Base-by-base conservation (phyloP, 2,329 filamentous ascomycete species). In the Xylariaceae sp. region DNA sequence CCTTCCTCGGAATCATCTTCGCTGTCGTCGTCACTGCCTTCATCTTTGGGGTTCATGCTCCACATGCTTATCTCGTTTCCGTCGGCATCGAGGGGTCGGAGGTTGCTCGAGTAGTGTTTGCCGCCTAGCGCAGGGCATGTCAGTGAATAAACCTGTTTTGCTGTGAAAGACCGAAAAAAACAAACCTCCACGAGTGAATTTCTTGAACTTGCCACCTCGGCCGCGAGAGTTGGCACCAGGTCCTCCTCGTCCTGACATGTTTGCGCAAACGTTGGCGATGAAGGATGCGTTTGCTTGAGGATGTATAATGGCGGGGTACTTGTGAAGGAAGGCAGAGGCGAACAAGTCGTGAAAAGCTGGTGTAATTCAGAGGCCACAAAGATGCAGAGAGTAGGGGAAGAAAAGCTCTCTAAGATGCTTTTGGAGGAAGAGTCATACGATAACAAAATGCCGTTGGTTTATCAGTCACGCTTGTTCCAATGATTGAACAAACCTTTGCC, bases 41-140 rank as follows among this genome's bases (percentile, higher is more conserved):
- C 71, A 29, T 67, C 65, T 44, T 70, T 58, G 38, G 69, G 69
- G 23, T 80, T 70, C 64, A 83, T 80, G 64, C 79, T 83, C 88
- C 92, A 95, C 79, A 95, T 92, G 75, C 86, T 84, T 52, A 92
- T 76, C 57, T 88, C 83, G 62, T 93, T 93, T 58, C 92, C 93
- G 63, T 97, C 88, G 57, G 83, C 84, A 62, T 96, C 91, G 61
- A 93, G 72, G 17, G 91, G 91, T 67, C 88, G 84, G 37, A 97
- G 82, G 66, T 96, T 85, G 55, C 89, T 86, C 56, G 91, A 96
- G 73, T 94, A 98, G 64, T 95, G 85, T 71, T 96, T 95, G 63
- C 93, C 93, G 52, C 91, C 91, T 95, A 54, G 6, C 22, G 33
- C 14, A 40, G 20, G 22, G 49, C 35, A 50, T 42, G 11, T 14